Evolutionary conservation across 129 eudicot species (phyloP), one percentile per base, ranked within the genome.

Genomic region (Centrapalus pauciflorus): DNA sequence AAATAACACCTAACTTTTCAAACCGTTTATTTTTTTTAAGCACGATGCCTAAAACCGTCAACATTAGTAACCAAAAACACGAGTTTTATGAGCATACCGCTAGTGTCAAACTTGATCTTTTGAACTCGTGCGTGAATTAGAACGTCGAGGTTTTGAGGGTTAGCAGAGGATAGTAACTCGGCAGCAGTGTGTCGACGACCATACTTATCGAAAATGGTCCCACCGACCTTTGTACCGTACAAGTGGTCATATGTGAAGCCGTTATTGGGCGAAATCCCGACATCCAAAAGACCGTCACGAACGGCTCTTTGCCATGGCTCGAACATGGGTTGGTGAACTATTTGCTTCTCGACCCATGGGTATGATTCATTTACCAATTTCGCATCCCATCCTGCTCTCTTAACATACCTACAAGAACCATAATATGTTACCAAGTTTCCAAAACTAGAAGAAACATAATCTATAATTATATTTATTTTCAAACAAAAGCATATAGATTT

Each of bases 181-280:
- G 86, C 98, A 41, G 98, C 92, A 17, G 92, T 83, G 76, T 80
- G 92, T 49, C 98, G 96, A 25, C 84, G 89, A 1, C 90, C 96
- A 17, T 40, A 63, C 26, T 72, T 69, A 35, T 93, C 98, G 64
- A 88, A 93, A 45, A 85, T 88, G 52, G 95, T 88, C 21, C 98
- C 98, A 10, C 98, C 96, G 30, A 88, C 85, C 61, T 92, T 92
- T 50, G 98, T 88, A 32, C 98, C 98, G 13, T 83, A 83, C n/a
- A 85, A n/a, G 71, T 92, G 98, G 55, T 92, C 96, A 63, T 80
- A 92, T 26, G 96, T 85, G 74, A 81, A 85, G 32, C 98, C 98
- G 27, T 92, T 92, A 65, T 74, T 62, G 6, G 98, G 98, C 17
- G 95, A 79, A 55, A 88, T 27, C 41, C 98, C 96, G 13, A 55